Conservation (phyloP, 2,329 filamentous ascomycete species). For the Neonectria ditissima region DNA sequence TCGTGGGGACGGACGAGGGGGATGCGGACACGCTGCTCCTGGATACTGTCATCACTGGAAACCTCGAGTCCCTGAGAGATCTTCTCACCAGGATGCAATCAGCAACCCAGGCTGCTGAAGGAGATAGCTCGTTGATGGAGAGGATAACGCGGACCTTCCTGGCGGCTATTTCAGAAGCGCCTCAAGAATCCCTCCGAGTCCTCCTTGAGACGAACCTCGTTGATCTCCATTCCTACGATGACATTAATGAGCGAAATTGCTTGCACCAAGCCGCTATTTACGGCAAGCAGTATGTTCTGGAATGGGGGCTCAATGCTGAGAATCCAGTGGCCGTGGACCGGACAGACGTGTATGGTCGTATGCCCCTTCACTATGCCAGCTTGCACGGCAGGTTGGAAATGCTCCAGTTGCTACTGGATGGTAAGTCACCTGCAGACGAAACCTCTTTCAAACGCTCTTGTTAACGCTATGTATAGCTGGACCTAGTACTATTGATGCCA, state of each 20-base stretch:
- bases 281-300: slow-evolving; percentile 82
- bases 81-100: slow-evolving; percentile 79
- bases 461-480: slow-evolving; percentile 61
- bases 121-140: slow-evolving; percentile 70
- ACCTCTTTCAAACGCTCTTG: neutral
- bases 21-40: slow-evolving; percentile 90
- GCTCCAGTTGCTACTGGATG: slow-evolving; percentile 78
- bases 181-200: slow-evolving; percentile 78
- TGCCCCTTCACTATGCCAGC: slow-evolving; percentile 94
- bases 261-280: slow-evolving; percentile 97
- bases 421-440: slow-evolving; percentile 55
- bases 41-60: slow-evolving; percentile 86
- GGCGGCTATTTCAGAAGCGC: slow-evolving; percentile 87
- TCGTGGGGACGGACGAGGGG: slow-evolving; percentile 83
- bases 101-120: slow-evolving; percentile 66
- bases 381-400: slow-evolving; percentile 92
- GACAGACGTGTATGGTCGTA: slow-evolving; percentile 92
- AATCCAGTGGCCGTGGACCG: slow-evolving; percentile 78
- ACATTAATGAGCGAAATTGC: slow-evolving; percentile 97
- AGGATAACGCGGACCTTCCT: slow-evolving; percentile 91
- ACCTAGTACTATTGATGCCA: slow-evolving; percentile 82
- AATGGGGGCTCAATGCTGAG: slow-evolving; percentile 75
- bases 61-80: slow-evolving; percentile 81
- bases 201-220: slow-evolving; percentile 86
- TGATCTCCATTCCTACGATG: slow-evolving; percentile 92